Evolutionary conservation across 192 early-diverging fungal species (phyloP).

Genomic region (Entomortierella beljakovae): DNA sequence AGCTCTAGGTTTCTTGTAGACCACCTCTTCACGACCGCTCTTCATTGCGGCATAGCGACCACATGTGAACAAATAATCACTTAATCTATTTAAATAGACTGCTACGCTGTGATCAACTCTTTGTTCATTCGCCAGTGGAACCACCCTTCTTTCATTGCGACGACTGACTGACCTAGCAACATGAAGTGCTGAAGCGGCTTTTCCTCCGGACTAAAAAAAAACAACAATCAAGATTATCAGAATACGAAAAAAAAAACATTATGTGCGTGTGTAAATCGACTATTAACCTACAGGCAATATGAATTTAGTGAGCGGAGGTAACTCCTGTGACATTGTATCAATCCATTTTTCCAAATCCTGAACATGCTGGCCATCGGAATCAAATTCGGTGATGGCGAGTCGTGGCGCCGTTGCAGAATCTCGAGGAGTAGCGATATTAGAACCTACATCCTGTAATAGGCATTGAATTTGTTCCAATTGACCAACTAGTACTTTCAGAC

Average conservation of each 20-base stretch:
- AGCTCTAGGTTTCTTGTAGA: conserved; percentile 70
- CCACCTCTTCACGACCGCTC: conserved; percentile 74
- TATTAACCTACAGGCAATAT: conserved; percentile 77
- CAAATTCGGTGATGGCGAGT: conserved; percentile 82
- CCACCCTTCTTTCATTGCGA: conserved; percentile 82
- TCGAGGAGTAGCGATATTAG: conserved; percentile 89
- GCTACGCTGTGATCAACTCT: conserved; percentile 67
- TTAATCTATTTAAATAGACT: conserved; percentile 81
- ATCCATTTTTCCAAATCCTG: conserved; percentile 85
- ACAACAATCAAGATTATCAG: background rate
- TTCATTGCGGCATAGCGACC: conserved; percentile 81
- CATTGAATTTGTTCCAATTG: conserved; percentile 81
- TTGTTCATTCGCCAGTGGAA: conserved; percentile 72
- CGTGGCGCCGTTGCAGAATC: conserved; percentile 64
- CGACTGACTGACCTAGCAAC: conserved; percentile 84
- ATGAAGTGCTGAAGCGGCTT: conserved; percentile 81
- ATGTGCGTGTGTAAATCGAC: background rate
- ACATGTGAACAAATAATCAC: conserved; percentile 90
- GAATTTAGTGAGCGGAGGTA: conserved; percentile 85
- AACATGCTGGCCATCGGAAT: conserved; percentile 71
- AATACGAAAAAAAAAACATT: background rate
- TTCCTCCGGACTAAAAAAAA: conserved; percentile 81
- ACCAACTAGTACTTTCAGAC: conserved; percentile 60
- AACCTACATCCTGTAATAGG: conserved; percentile 86
- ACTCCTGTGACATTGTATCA: conserved; percentile 74